Base-by-base conservation (phyloP, 257 asterid species). In the Solanum pimpinellifolium region DNA sequence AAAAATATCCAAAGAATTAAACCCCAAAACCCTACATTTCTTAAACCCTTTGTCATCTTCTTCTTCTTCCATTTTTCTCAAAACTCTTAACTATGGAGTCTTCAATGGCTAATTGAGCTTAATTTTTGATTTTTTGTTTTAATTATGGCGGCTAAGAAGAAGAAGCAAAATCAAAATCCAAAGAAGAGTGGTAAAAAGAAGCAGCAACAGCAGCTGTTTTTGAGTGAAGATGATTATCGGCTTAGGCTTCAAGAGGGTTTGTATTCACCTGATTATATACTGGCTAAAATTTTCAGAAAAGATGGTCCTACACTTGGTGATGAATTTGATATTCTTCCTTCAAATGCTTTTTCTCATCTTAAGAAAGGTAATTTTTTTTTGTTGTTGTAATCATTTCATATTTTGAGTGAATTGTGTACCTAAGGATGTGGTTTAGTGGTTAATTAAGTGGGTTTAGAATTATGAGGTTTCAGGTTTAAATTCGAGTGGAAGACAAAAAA, bases 241-340 rank as follows among this genome's bases (percentile, higher is more conserved):
- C 89, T 20, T 85, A 89, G 96, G 87, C 93, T 92, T 68, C 99
- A 97, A 94, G 99, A 95, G 91, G 92, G 91, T 82, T 78, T 93
- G 91, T 95, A 91, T 90, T 87, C 90, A 68, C 89, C 96, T 65
- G 99, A 95, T 86, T 78, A 92, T 87, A 95, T 96, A 92, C 80
- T 93, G 47, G 75, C 92, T 84, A 95, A 92, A 86, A 90, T 93
- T 87, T 96, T 95, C 90, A 88, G 99, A 83, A 94, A 94, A 91
- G 99, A 96, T 80, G 99, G 99, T 18, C 99, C 99, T 31, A 83
- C 91, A 59, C 98, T 96, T 7, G 99, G 99, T 21, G 91, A 59
- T 84, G 92, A 93, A 44, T 97, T 96, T 86, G 97, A 96, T 89
- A 37, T 93, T 87, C 93, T 93, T 47, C 99, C 98, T 2, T 78